Base-by-base conservation (phyloP, 441 rosid genomes). In the Bocquillonia castaneifolia region DNA sequence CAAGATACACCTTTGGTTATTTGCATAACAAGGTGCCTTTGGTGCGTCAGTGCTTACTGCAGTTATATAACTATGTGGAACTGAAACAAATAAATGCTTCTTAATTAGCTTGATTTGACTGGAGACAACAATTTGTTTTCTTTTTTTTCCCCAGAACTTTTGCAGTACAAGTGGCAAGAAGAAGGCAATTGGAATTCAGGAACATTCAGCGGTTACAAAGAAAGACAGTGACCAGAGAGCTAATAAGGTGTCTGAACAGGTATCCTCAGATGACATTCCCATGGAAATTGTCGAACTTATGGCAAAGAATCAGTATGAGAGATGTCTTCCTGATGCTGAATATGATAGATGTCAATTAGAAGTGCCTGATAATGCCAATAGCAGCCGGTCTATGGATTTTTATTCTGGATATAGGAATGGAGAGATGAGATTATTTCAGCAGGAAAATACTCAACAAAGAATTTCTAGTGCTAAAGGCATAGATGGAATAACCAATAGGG, bases 241-340 rank as follows among this genome's bases (percentile, higher is more conserved):
- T 66, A 88, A 74, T 69, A 81, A 71, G 54, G 69, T 63, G 14
- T 47, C 84, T 71, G 97, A 92, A 66, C 88, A 72, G 67, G 86
- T 81, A 72, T 69, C 60, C 74, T 64, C 48, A 48, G 97, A 91
- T 81, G 99, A 93, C 72, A 86, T 87, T 68, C 93, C 97, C 10
- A 88, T 90, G 99, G 99, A 92, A 77, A 88, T 95, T 63, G 97
- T 86, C 26, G 98, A 95, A 80, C 95, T 92, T 68, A 84, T 92
- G 92, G 98, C 99, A 69, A 92, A 83, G 80, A 82, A 92, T 83
- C 98, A 95, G 73, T 90, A 85, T 31, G 99, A 90, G 78, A 86
- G 97, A 79, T 82, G 92, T 77, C 97, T 86, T 72, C 90, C 92
- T 10, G 88, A 92, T 82, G 75, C 79, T 72, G 89, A 82, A 59